Conservation (phyloP, 768 basidiomycete species). For the Boletus huronensis region DNA sequence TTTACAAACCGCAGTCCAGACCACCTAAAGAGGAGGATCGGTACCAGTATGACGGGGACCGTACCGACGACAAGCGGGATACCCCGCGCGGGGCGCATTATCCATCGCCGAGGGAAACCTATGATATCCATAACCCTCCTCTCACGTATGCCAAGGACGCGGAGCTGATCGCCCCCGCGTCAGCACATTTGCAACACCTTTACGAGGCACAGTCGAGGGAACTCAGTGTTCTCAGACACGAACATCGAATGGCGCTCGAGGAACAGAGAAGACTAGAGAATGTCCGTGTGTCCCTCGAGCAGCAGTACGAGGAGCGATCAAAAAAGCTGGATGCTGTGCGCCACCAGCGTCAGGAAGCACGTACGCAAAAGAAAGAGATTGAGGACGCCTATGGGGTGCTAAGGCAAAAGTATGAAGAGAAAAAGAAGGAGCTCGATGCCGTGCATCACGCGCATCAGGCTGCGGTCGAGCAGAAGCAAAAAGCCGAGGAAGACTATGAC, state of each 20-base stretch:
- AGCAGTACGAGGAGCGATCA: conserved; percentile 6
- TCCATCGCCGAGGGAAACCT: neutral
- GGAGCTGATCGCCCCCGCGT: neutral
- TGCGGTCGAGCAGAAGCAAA: too few species aligned
- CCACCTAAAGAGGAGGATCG: neutral
- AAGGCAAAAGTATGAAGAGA: conserved; percentile 13
- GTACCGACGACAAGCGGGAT: neutral
- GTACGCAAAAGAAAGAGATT: conserved; percentile 3
- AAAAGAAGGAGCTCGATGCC: conserved; percentile 4
- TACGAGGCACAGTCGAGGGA: conserved; percentile 8
- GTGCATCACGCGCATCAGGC: neutral
- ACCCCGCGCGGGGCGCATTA: neutral
- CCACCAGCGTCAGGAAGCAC: conserved; percentile 3
- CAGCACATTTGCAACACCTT: neutral
- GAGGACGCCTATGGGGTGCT: conserved; percentile 17
- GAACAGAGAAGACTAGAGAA: conserved; percentile 6
- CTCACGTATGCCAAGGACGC: neutral
- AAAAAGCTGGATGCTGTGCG: neutral
- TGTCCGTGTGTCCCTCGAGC: neutral
- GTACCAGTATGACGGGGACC: neutral
- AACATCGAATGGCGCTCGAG: conserved; percentile 1
- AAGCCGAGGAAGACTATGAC: too few species aligned
- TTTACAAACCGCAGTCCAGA: neutral
- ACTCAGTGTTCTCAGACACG: neutral
- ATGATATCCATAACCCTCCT: neutral